These are phyloP conservation scores for Mycena capillaripes DNA, from an alignment of 768 basidiomycete genomes.

Conservation along the genomic window DNA sequence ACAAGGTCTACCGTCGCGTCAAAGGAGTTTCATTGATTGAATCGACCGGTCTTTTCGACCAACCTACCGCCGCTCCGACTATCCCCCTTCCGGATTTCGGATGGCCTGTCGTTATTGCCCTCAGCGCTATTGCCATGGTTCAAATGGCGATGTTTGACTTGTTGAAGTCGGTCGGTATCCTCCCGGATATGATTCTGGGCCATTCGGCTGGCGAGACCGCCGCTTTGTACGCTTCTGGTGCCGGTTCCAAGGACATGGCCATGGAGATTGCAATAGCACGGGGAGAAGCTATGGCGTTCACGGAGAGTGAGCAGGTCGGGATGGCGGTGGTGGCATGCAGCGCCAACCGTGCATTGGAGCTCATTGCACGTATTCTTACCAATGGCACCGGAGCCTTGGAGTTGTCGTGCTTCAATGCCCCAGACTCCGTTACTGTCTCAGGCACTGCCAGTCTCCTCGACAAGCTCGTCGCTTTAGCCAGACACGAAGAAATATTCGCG, in stretches of 20 bases:
- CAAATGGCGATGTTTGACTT: conserved; percentile 51
- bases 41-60: conserved; percentile 46
- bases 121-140: conserved; percentile 46
- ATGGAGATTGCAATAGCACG: conserved; percentile 50
- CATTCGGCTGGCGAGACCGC: conserved; percentile 54
- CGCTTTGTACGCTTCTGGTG: conserved; percentile 49
- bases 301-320: conserved; percentile 34
- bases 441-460: conserved; percentile 38
- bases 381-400: conserved; percentile 28
- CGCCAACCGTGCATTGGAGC: neutral
- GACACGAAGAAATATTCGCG: neutral
- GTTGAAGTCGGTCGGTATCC: conserved; percentile 40
- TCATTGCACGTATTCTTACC: neutral
- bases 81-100: neutral
- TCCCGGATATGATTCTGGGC: conserved; percentile 45
- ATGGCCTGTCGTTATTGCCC: conserved; percentile 40
- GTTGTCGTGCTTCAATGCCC: conserved; percentile 48
- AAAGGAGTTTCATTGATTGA: conserved; percentile 44
- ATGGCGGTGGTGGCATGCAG: neutral
- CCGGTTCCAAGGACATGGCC: conserved; percentile 44
- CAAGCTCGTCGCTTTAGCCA: neutral
- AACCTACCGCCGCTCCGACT: neutral
- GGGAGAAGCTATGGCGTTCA: conserved; percentile 42
- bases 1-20: conserved; percentile 38
- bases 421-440: conserved; percentile 45